Conservation (phyloP, 2,329 filamentous ascomycete genomes). For the Phoma sp. region DNA sequence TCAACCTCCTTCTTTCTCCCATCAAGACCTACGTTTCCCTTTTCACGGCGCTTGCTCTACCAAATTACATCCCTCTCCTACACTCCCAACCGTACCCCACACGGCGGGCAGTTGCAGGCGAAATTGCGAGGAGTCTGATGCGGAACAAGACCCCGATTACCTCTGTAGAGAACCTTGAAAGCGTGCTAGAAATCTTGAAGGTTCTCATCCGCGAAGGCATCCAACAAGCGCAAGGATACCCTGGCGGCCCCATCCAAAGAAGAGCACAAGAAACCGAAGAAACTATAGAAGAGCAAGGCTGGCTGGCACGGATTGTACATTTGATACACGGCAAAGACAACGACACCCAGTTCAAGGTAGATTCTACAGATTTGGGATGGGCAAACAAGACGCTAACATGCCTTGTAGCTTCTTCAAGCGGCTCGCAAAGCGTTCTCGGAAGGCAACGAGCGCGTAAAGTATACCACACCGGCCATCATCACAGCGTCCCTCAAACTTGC, state of each 20-base stretch:
- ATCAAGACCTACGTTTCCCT: conserved; percentile 89
- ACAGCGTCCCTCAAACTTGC: conserved; percentile 90
- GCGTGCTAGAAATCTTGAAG: conserved; percentile 84
- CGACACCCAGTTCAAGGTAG: conserved; percentile 84
- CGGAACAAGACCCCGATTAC: conserved; percentile 81
- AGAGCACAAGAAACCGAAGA: conserved; percentile 89
- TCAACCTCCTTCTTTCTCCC: conserved; percentile 88
- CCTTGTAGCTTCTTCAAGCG: conserved; percentile 75
- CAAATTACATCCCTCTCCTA: conserved; percentile 87
- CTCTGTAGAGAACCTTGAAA: conserved; percentile 80
- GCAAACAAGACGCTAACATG: conserved; percentile 9
- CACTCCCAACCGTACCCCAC: conserved; percentile 94
- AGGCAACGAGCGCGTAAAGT: conserved; percentile 93
- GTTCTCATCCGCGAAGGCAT: conserved; percentile 94
- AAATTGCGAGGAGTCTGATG: conserved; percentile 82
- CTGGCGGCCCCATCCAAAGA: conserved; percentile 75
- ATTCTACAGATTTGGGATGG: background rate
- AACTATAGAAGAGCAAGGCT: conserved; percentile 97
- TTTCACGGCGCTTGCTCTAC: conserved; percentile 93
- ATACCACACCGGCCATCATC: conserved; percentile 90
- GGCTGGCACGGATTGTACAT: conserved; percentile 91
- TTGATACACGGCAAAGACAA: conserved; percentile 83
- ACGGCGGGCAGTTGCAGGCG: conserved; percentile 85
- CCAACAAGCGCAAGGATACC: conserved; percentile 80
- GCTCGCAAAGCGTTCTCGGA: conserved; percentile 85